Evolutionary conservation across 1,139 yeast species (phyloP), one percentile per base, ranked within the genome.

Genomic region (Yamadazyma triangularis): DNA sequence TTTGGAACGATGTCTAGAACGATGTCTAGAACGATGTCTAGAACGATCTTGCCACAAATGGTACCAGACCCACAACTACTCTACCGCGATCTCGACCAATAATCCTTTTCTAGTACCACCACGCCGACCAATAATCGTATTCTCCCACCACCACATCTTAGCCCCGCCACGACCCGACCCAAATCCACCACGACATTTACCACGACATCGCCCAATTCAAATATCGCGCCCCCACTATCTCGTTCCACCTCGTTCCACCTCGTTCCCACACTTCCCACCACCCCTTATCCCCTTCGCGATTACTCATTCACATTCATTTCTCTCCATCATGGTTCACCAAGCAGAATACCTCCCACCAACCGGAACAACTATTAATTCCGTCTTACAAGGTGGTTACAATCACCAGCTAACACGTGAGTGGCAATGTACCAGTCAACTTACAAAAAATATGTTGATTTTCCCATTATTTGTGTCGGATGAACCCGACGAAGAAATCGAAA

Each of bases 301-400:
- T 9, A 7, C 20, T 9, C 20, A 9, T 9, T 9, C 20, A 9
- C 20, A n/a, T n/a, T 18, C 20, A 7, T 21, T 6, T 21, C 12
- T 21, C 23, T 18, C 20, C 6, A 18, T 18, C 16, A 68, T 67
- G 73, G 60, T 58, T 27, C 93, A 83, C 51, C 61, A 63, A 26
- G 91, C 94, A n/a, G 79, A 79, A 50, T 84, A 70, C 50, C 62
- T 82, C 34, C 73, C 75, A 13, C 58, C 66, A 1, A 62, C 70
- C 15, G 77, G 76, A 19, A 74, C 91, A 1, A 66, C 70, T 25
- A 75, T 85, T 40, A 71, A 88, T n/a, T 83, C 95, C 5, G 66
- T 91, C 28, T 70, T 91, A 30, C 91, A 91, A 41, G 96, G 97
- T 36, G 96, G 98, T 3, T 91, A 89, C 63, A 83, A 84, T 58